phyloP scores from a whole-genome alignment of 164 flowering plant species.

The Vitis amurensis region DNA sequence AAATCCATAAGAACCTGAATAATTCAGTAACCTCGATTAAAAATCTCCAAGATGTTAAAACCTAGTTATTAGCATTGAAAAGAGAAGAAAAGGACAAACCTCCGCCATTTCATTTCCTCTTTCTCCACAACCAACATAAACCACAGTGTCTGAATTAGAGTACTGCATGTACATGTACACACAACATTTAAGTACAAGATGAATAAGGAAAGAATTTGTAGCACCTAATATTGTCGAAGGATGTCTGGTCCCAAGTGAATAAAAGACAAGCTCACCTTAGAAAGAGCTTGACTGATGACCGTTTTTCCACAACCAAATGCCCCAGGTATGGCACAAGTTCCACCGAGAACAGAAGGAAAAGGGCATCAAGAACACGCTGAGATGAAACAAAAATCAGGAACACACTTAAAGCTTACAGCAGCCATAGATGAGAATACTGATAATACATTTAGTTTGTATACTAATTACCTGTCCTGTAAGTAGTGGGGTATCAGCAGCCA shows the following conservation, averaged over 20 bases:
- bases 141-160: constrained; percentile 97
- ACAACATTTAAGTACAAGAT: constrained; percentile 14
- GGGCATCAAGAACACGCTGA: constrained; percentile 99
- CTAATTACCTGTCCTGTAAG: constrained; percentile 91
- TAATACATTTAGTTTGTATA: not conserved
- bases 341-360: constrained; percentile 98
- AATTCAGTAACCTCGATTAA: not conserved
- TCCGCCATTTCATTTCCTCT: constrained; percentile 99
- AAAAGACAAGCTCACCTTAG: constrained; percentile 62
- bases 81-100: constrained; percentile 36
- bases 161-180: constrained; percentile 63
- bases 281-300: constrained; percentile 99
- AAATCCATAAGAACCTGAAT: constrained; percentile 98
- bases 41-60: not conserved
- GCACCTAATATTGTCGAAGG: not conserved
- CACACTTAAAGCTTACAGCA: not conserved
- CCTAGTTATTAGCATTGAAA: not conserved
- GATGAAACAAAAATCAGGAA: constrained; percentile 20
- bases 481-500: constrained; percentile 98
- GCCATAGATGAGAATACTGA: not conserved
- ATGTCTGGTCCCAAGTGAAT: not conserved
- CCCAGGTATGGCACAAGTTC: constrained; percentile 99
- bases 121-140: constrained; percentile 99
- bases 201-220: not conserved
- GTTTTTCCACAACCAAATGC: constrained; percentile 99